Conservation (phyloP, 2,329 filamentous ascomycete species). For the Trichophyton simii region DNA sequence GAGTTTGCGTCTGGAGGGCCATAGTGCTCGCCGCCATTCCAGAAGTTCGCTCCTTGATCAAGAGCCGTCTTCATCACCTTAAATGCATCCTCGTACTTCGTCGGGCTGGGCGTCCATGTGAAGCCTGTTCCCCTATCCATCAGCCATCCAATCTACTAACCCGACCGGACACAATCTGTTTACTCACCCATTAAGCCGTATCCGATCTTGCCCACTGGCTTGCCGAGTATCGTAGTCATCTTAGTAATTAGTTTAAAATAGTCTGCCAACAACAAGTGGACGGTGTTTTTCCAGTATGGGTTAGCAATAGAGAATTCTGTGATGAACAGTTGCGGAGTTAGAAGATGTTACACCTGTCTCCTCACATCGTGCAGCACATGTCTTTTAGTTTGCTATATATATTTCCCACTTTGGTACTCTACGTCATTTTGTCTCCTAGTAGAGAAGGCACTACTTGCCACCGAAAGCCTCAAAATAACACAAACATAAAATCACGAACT, state of each 20-base stretch:
- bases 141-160: neutral
- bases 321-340: too few species aligned
- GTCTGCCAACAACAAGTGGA: neutral
- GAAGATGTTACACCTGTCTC: neutral
- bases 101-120: conserved; percentile 16
- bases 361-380: neutral
- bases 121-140: conserved; percentile 10
- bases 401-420: too few species aligned
- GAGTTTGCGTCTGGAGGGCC: conserved; percentile 20
- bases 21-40: conserved; percentile 24
- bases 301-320: too few species aligned
- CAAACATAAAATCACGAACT: too few species aligned
- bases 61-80: conserved; percentile 41
- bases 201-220: conserved; percentile 17
- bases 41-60: conserved; percentile 21
- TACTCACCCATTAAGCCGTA: conserved; percentile 18
- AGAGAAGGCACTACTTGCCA: neutral
- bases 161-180: neutral
- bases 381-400: neutral
- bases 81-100: conserved; percentile 24
- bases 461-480: neutral
- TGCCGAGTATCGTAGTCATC: conserved; percentile 15
- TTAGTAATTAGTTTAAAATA: neutral
- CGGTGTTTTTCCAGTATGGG: neutral
- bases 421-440: neutral